Conservation (phyloP, 257 asterid species). For the Solanum sitiens region DNA sequence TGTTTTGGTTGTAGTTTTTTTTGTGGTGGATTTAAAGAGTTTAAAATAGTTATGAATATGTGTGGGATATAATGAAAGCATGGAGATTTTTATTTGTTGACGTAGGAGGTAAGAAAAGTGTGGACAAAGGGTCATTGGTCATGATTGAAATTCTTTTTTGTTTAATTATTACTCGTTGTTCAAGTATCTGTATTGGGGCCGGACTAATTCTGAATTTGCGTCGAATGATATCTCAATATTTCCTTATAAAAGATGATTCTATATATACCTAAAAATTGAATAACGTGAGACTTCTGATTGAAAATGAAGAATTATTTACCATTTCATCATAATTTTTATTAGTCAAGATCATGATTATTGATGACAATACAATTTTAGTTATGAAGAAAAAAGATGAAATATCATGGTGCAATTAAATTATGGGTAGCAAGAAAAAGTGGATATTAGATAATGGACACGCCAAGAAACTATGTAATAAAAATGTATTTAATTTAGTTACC, state of each 20-base stretch:
- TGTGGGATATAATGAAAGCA: neutral
- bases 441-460: constrained; percentile 53
- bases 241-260: neutral
- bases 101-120: constrained; percentile 60
- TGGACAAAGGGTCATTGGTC: constrained; percentile 1
- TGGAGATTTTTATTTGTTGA: constrained; percentile 2
- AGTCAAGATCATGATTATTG: neutral
- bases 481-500: neutral
- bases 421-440: constrained; percentile 18
- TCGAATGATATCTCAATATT: neutral
- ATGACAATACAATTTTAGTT: constrained; percentile 18
- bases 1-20: neutral
- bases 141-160: neutral
- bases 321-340: neutral
- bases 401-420: neutral
- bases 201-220: neutral
- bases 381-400: neutral
- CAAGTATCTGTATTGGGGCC: fast-evolving
- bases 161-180: neutral
- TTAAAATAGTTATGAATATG: constrained; percentile 2
- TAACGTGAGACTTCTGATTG: neutral
- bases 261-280: neutral
- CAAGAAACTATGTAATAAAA: constrained; percentile 17
- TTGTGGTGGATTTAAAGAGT: neutral
- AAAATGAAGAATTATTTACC: neutral